Conservation (phyloP, 768 basidiomycete genomes). For the Russula olivacea region DNA sequence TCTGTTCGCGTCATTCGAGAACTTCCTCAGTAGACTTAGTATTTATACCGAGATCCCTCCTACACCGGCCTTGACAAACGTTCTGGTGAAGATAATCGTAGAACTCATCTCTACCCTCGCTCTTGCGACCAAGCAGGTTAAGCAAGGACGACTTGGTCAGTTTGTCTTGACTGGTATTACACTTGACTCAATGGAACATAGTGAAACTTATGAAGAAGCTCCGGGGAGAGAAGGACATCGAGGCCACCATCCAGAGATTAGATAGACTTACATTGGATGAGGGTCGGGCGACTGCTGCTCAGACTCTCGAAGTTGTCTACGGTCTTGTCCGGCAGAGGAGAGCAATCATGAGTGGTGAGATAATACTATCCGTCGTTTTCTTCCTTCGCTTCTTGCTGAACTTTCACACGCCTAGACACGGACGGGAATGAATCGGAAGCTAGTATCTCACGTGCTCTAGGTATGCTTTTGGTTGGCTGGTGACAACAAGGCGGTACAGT, state of each 20-base stretch:
- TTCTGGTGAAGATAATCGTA: neutral
- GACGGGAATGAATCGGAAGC: neutral
- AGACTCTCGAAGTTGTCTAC: neutral
- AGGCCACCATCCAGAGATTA: neutral
- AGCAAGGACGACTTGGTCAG: slow-evolving; percentile 2
- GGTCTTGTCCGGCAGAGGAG: too few relatives aligned
- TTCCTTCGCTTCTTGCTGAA: neutral
- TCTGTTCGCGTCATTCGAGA: slow-evolving; percentile 1
- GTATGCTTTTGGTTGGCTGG: neutral
- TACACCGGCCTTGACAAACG: neutral
- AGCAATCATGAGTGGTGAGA: neutral
- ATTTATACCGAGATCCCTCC: neutral
- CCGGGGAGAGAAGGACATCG: neutral
- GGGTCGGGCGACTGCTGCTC: neutral
- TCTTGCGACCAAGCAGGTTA: slow-evolving; percentile 4
- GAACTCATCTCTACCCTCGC: neutral
- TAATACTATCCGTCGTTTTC: neutral
- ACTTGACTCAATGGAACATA: neutral
- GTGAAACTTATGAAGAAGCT: slow-evolving; percentile 1
- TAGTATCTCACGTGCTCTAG: neutral
- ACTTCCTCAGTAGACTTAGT: neutral
- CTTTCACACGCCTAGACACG: too few relatives aligned
- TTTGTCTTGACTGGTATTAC: neutral
- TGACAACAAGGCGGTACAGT: too few relatives aligned
- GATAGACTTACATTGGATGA: neutral